phyloP scores from a whole-genome alignment of 805 yeast species.

The Scheffersomyces spartinae region DNA sequence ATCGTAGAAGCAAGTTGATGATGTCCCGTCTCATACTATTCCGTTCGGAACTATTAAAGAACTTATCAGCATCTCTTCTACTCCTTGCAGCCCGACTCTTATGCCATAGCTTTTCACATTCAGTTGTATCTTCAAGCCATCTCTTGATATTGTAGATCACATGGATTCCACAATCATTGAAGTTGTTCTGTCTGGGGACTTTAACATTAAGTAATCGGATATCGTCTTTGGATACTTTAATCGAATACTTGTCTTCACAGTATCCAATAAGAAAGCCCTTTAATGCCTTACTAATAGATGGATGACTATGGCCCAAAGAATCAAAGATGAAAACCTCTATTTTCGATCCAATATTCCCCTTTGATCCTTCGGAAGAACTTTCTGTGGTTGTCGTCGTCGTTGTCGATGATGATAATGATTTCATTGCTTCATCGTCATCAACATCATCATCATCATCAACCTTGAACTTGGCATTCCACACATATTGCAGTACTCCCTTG shows the following conservation, averaged over 20 bases:
- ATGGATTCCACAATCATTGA: conserved; percentile 92
- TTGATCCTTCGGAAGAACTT: conserved; percentile 1
- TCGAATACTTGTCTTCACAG: conserved; percentile 50
- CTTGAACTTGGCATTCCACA: background rate
- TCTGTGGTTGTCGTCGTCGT: conserved; percentile 4
- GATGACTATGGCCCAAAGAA: conserved; percentile 56
- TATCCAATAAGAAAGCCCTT: conserved; percentile 52
- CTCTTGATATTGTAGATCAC: conserved; percentile 62
- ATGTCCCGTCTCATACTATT: no score
- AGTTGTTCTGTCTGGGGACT: conserved; percentile 79
- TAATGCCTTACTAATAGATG: conserved; percentile 39
- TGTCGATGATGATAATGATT: conserved; percentile 6
- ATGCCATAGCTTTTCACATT: conserved; percentile 44
- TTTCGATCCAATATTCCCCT: conserved; percentile 2
- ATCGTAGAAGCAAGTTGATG: no score
- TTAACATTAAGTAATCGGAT: conserved; percentile 38
- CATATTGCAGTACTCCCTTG: conserved; percentile 33
- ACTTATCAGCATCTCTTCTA: no score
- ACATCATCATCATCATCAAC: conserved; percentile 2
- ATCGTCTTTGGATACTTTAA: conserved; percentile 33
- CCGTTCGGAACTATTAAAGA: no score
- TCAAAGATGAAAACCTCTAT: conserved; percentile 53
- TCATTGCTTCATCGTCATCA: conserved; percentile 6
- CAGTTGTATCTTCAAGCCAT: conserved; percentile 38
- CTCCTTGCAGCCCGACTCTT: no score